Evolutionary conservation across 352 stramenopile species (phyloP), one percentile per base, ranked within the genome.

Genomic region (Aphanomyces euteiches): DNA sequence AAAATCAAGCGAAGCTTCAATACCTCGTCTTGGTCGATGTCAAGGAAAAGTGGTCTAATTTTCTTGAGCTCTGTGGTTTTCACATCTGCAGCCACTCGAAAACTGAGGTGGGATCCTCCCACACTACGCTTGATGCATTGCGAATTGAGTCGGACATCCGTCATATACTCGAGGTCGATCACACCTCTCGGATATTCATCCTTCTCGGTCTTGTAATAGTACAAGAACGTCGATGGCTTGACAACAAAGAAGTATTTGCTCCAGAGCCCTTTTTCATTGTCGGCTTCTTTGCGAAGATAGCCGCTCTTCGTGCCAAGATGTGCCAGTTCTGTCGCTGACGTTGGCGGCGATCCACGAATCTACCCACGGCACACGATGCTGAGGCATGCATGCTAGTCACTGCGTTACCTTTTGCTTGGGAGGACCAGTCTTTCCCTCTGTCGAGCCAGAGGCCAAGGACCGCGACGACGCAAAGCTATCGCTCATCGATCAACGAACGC

Each of bases 231-330:
- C 12, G 83, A 72, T 3, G 85, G 82, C 50, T 86, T 84, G 63
- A 95, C 72, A 56, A 85, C 83, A 72, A 95, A 93, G 68, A 81
- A 95, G 75, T 93, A 93, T 60, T 80, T 73, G 63, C 87, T 91
- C 87, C 87, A 94, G 5, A 78, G 75, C 6, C 86, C 86, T 0
- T 82, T 81, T 43, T 92, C 80, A 59, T 92, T 92, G 75, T 91
- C 86, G 6, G 83, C 87, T 65, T 94, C 84, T 66, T 93, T 92
- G 47, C 77, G 75, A 5, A 94, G 63, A 48, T 87, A 87, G 0
- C 87, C 87, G 45, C 74, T 82, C 67, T 77, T 84, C 56, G 80
- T 86, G 12, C 75, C 82, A 15, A 87, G 75, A 28, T 77, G 57
- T 17, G 83, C 78, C 2, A 92, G 39, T 3, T 75, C 58, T 37